phyloP scores from a whole-genome alignment of 352 stramenopile species.

The Phytophthora pluvialis region DNA sequence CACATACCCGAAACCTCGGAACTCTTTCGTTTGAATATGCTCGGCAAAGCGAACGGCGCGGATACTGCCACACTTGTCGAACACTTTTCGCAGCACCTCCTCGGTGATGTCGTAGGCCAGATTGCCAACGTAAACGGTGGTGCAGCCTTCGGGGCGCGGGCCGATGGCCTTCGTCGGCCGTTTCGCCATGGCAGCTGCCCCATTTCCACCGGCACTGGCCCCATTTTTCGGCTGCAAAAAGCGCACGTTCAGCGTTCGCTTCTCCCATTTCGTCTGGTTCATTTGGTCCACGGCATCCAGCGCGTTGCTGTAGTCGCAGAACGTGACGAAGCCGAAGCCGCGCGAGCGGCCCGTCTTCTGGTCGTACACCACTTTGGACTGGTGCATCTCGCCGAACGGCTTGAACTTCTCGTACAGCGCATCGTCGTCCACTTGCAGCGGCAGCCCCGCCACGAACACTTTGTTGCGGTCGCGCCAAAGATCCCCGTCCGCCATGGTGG shows the following conservation, averaged over 20 bases:
- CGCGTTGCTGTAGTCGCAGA: conserved; percentile 78
- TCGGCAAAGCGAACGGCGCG: conserved; percentile 85
- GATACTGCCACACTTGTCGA: conserved; percentile 77
- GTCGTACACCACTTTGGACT: conserved; percentile 87
- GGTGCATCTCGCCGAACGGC: conserved; percentile 83
- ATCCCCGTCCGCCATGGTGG: conserved; percentile 62
- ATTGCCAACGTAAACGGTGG: conserved; percentile 96
- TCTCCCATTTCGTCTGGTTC: conserved; percentile 86
- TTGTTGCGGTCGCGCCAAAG: conserved; percentile 91
- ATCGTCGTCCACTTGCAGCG: conserved; percentile 64
- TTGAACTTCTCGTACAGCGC: conserved; percentile 80
- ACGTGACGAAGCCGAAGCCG: conserved; percentile 88
- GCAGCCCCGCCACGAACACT: conserved; percentile 84
- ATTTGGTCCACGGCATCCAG: conserved; percentile 80
- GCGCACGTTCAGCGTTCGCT: conserved; percentile 81
- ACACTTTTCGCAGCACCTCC: conserved; percentile 86
- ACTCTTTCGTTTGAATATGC: conserved; percentile 88
- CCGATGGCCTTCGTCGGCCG: conserved; percentile 62
- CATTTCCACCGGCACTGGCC: conserved; percentile 10
- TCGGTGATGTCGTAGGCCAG: conserved; percentile 95
- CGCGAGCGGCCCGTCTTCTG: conserved; percentile 66
- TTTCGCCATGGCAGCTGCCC: conserved; percentile 2
- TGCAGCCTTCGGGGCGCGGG: conserved; percentile 84
- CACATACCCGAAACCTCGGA: conserved; percentile 90
- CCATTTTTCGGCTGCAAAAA: conserved; percentile 80